A percentile compares a stretch with the other conserved stretches of the same genome.
phyloP scores from a whole-genome alignment of 768 basidiomycete genomes.

The Amanita thiersii region DNA sequence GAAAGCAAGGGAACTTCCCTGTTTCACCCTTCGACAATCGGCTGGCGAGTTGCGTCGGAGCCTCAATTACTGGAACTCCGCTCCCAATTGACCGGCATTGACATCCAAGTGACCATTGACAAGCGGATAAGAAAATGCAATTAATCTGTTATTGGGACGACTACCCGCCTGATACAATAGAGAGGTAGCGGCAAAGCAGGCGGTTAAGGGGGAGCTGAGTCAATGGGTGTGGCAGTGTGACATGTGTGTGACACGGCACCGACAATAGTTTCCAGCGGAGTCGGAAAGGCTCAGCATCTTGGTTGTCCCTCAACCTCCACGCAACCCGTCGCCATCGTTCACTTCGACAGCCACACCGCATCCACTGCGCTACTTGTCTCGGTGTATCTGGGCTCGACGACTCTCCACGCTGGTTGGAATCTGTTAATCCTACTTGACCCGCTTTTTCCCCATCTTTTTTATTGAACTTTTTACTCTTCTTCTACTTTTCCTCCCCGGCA shows the following conservation, averaged over 20 bases:
- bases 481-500: constrained; percentile 18
- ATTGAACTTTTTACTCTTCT: constrained; percentile 19
- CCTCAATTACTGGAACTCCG: too few species aligned
- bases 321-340: constrained; percentile 21
- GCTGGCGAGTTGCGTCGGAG: too few species aligned
- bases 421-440: constrained; percentile 14
- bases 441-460: constrained; percentile 19
- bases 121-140: too few species aligned
- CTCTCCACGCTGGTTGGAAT: constrained; percentile 9
- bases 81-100: too few species aligned
- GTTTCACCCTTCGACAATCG: too few species aligned
- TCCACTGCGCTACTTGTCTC: constrained; percentile 17
- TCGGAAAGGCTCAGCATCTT: constrained; percentile 30
- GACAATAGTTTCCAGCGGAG: constrained; percentile 34
- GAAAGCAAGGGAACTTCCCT: too few species aligned
- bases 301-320: constrained; percentile 42
- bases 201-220: too few species aligned
- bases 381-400: constrained; percentile 13
- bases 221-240: not conserved
- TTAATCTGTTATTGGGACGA: too few species aligned
- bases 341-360: constrained; percentile 18
- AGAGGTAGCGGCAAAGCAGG: too few species aligned
- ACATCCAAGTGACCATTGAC: too few species aligned
- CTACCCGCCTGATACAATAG: too few species aligned
- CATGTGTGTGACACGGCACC: constrained; percentile 19